phyloP scores from a whole-genome alignment of 257 asterid genomes.

The Cruciata laevipes region DNA sequence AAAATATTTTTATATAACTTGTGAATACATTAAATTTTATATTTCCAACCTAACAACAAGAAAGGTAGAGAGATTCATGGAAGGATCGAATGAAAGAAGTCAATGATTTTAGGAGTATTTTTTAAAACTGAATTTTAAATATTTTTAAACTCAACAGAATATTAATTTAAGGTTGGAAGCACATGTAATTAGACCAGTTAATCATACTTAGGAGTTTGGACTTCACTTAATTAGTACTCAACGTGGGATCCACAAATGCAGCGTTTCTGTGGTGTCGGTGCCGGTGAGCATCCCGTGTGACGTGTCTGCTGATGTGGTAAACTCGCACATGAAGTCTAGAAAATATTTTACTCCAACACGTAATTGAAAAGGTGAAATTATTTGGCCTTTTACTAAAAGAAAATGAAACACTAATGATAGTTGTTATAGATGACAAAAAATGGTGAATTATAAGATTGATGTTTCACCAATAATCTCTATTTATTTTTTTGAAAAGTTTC shows the following conservation, averaged over 20 bases:
- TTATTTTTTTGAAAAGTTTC: no score
- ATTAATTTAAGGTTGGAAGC: background rate
- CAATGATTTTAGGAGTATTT: background rate
- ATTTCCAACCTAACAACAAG: background rate
- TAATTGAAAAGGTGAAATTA: background rate
- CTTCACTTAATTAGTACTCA: background rate
- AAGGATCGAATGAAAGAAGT: slow-evolving; percentile 4
- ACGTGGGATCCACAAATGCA: background rate
- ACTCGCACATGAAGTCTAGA: background rate
- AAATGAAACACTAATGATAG: background rate
- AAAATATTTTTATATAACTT: no score
- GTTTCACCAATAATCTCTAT: no score
- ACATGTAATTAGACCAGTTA: slow-evolving; percentile 4
- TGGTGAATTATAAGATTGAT: no score
- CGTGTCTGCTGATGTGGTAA: background rate
- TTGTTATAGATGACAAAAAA: no score
- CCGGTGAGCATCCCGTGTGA: background rate
- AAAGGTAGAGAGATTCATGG: background rate
- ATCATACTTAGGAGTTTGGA: background rate
- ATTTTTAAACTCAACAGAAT: background rate
- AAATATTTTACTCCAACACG: background rate
- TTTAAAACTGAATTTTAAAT: background rate
- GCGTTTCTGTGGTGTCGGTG: slow-evolving; percentile 10
- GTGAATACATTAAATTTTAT: background rate
- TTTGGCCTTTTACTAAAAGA: background rate